Conservation (phyloP, 345 rosid genomes). For the Citrus reticulata region DNA sequence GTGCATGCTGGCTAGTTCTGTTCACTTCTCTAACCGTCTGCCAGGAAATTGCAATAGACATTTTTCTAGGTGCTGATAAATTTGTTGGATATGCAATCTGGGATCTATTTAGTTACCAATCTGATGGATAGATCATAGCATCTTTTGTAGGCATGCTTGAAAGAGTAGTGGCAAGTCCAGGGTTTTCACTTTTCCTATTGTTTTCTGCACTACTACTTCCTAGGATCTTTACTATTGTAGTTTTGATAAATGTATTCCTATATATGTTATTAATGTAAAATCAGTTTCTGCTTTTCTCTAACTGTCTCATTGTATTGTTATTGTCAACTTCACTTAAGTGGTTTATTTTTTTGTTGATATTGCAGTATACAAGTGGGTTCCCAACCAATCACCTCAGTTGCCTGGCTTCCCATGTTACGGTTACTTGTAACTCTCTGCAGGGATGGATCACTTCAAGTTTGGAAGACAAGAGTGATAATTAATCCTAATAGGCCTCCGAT, state of each 20-base stretch:
- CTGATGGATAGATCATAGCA: conserved; percentile 2
- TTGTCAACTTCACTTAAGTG: neutral
- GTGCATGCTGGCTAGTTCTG: neutral
- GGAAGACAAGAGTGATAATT: conserved; percentile 76
- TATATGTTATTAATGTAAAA: neutral
- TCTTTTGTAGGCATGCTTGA: neutral
- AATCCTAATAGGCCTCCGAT: conserved; percentile 90
- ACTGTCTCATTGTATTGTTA: neutral
- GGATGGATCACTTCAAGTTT: conserved; percentile 93
- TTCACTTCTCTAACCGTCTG: neutral
- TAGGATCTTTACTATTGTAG: neutral
- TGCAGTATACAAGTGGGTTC: conserved; percentile 88
- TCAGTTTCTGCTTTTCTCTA: neutral
- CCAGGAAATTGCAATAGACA: neutral
- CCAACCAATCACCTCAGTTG: conserved; percentile 82
- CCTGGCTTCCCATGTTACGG: conserved; percentile 85
- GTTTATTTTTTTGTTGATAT: neutral
- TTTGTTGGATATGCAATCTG: neutral
- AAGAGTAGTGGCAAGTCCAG: neutral
- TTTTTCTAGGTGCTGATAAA: neutral
- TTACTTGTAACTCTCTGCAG: conserved; percentile 79
- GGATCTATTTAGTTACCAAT: neutral
- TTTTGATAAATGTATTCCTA: neutral
- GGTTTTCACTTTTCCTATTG: neutral
- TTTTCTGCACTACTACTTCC: neutral